Base-by-base conservation (phyloP, 257 asterid genomes). In the Cynanchum wilfordii region DNA sequence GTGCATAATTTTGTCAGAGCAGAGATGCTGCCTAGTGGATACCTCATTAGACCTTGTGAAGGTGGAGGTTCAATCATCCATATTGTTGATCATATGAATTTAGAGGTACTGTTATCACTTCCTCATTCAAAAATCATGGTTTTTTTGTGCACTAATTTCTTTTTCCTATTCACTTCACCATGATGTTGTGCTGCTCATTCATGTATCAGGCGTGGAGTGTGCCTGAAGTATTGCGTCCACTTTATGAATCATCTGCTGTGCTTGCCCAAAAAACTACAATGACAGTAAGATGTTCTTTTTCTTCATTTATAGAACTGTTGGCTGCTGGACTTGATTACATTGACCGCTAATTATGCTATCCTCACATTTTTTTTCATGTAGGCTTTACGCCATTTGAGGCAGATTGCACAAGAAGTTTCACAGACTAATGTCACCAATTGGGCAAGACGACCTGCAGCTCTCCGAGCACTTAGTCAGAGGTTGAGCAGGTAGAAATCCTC, bases 31-130 rank as follows among this genome's bases (percentile, higher is more conserved):
- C 90, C 97, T 27, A 89, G 97, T 83, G 97, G 97, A 56, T 92
- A 84, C 87, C 83, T 92, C 42, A 83, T 92, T 73, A 89, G 97
- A 78, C 96, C 96, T 60, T 92, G 96, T 77, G 97, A 91, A 38
- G 97, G 97, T 15, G 96, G 97, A 49, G 97, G 97, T 33, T 91
- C 97, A 10, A 87, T 92, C 60, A 89, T 92, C 83, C 96, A 92
- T 78, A 86, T 92, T 68, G 97, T 92, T 17, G 97, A 92, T 85
- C 97, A 92, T 82, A 77, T 92, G 84, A 87, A 88, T 81, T 79
- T 89, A 78, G 97, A 89, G 96, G 97, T 92, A 74, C 60, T 60
- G 25, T 49, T 71, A 6, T 19, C 44, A 45, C 24, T 29, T n/a
- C 64, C 45, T 70, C 10, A 3, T 19, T 40, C 3, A 19, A 9